phyloP scores from a whole-genome alignment of 2,329 filamentous ascomycete species.

The Aspergillus fischeri region DNA sequence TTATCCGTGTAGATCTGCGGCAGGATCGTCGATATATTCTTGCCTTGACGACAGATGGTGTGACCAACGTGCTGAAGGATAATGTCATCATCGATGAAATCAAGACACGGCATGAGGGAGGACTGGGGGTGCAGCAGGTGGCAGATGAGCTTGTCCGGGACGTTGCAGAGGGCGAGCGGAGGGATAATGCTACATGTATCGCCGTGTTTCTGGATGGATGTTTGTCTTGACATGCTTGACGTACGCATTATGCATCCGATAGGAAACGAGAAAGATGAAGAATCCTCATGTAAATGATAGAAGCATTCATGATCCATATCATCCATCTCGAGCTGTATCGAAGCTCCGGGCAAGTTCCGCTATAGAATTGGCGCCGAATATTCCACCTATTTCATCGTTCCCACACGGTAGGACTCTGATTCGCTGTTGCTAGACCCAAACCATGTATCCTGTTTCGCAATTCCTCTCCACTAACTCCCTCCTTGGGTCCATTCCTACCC shows the following conservation, averaged over 20 bases:
- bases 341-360: no score
- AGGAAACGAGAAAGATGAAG: no score
- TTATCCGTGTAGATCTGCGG: background rate
- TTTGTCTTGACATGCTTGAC: background rate
- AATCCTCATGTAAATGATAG: background rate
- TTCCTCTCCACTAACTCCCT: no score
- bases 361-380: no score
- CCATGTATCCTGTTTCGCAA: no score
- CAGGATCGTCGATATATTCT: conserved; percentile 4
- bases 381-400: no score
- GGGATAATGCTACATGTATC: conserved; percentile 10
- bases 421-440: no score
- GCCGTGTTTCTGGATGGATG: conserved; percentile 4
- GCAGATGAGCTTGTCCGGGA: conserved; percentile 1
- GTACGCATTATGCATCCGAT: no score
- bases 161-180: background rate
- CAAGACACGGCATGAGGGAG: background rate
- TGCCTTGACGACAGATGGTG: conserved; percentile 5
- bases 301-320: background rate
- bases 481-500: no score
- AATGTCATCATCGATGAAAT: background rate
- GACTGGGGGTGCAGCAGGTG: background rate
- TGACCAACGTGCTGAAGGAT: conserved; percentile 5
- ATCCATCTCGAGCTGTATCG: background rate
- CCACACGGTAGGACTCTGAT: no score